A percentile compares a stretch with the other conserved stretches of the same genome.
Conservation (phyloP, 163 green algal species). For the Scenedesmus sp. region DNA sequence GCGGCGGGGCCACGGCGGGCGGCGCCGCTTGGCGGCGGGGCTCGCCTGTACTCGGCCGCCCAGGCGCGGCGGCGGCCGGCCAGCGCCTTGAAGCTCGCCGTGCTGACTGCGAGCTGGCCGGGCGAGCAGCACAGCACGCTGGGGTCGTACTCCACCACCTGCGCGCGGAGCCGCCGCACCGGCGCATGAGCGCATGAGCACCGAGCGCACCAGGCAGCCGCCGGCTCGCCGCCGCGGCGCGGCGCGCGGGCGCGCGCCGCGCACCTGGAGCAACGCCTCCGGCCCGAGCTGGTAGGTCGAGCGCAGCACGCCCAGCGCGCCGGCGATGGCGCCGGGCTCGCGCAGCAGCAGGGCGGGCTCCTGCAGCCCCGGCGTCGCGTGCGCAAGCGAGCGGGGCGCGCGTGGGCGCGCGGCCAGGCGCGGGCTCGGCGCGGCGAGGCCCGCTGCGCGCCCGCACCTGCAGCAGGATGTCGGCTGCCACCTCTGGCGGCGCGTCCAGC, state of each 20-base stretch:
- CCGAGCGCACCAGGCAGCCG: too few relatives aligned
- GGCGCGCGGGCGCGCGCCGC: too few relatives aligned
- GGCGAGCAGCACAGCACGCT: constrained; percentile 5
- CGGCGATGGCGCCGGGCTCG: constrained; percentile 7
- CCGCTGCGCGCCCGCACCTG: constrained; percentile 35
- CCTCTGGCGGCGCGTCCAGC: neutral
- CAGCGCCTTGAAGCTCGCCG: constrained; percentile 12
- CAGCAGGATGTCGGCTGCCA: constrained; percentile 37
- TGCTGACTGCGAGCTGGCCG: neutral
- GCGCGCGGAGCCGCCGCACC: too few relatives aligned
- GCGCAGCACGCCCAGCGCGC: constrained; percentile 13
- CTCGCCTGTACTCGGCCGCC: constrained; percentile 23
- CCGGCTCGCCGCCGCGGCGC: too few relatives aligned
- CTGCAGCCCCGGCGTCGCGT: constrained; percentile 16
- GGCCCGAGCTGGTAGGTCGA: constrained; percentile 7
- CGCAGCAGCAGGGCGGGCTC: constrained; percentile 30
- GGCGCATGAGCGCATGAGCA: too few relatives aligned
- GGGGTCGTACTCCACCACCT: constrained; percentile 40
- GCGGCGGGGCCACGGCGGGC: neutral
- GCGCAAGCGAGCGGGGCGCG: too few relatives aligned
- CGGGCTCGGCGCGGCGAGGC: too few relatives aligned
- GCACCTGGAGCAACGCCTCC: constrained; percentile 30
- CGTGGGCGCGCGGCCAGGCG: too few relatives aligned
- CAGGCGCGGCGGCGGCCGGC: constrained; percentile 5
- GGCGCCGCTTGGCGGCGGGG: neutral